Conservation (phyloP, 2,329 filamentous ascomycete species). For the Nothophaeocryptopus gaeumannii region DNA sequence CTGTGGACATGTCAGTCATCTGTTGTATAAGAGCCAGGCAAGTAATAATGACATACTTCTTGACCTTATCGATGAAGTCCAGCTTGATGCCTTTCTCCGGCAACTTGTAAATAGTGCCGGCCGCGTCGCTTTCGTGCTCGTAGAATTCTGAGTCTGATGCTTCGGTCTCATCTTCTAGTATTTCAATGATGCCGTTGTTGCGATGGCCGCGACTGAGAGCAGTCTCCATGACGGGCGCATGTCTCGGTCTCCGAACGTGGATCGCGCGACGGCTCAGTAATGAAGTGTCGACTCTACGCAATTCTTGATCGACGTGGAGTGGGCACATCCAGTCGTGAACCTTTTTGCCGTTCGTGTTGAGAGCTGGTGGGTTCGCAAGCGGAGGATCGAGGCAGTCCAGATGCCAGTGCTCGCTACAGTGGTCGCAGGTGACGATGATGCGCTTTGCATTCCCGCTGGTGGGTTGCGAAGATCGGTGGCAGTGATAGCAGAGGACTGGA, state of each 20-base stretch:
- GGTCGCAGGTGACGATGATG: constrained; percentile 81
- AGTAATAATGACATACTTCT: constrained; percentile 38
- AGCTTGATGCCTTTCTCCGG: constrained; percentile 48
- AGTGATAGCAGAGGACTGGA: constrained; percentile 72
- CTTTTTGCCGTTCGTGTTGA: constrained; percentile 50
- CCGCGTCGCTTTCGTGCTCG: constrained; percentile 30
- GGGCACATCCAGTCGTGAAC: constrained; percentile 82
- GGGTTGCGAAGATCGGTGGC: constrained; percentile 59
- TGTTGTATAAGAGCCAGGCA: not conserved
- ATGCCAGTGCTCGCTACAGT: constrained; percentile 81
- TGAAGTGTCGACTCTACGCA: constrained; percentile 55
- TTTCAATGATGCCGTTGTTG: constrained; percentile 50
- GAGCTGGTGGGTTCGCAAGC: constrained; percentile 70
- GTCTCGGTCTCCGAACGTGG: constrained; percentile 52
- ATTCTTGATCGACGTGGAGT: constrained; percentile 75
- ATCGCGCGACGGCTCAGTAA: constrained; percentile 33
- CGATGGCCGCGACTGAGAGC: constrained; percentile 59
- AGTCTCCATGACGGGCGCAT: constrained; percentile 48
- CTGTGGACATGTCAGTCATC: constrained; percentile 17
- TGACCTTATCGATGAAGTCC: constrained; percentile 63
- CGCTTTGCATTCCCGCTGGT: constrained; percentile 51
- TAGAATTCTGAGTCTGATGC: constrained; percentile 48
- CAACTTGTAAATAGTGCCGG: constrained; percentile 43
- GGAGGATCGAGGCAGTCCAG: constrained; percentile 88
- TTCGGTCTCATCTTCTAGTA: constrained; percentile 42